Percentiles rank a stretch among this genome's conserved stretches.
Conservation (phyloP, 2,329 filamentous ascomycete species). For the Pestalotiopsis sp. region DNA sequence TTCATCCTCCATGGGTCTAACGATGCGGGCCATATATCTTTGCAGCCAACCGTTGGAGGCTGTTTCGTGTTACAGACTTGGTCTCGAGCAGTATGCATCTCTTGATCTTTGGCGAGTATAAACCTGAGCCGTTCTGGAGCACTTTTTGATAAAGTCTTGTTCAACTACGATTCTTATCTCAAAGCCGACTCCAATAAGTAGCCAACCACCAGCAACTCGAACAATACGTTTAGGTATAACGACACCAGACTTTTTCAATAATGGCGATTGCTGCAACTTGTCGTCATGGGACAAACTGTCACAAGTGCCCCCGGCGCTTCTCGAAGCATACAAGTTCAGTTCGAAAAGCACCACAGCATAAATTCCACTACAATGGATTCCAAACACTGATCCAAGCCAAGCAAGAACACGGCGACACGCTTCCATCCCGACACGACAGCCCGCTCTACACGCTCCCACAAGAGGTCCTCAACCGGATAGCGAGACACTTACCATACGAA, state of each 20-base stretch:
- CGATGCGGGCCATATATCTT: not conserved
- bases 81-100: not conserved
- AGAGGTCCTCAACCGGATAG: slow-evolving; percentile 1
- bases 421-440: not conserved
- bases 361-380: not conserved
- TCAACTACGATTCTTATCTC: too few relatives aligned
- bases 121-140: not conserved
- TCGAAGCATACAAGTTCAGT: not conserved
- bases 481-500: not conserved
- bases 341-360: not conserved
- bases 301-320: not conserved
- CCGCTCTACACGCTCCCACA: not conserved
- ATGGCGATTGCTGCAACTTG: not conserved
- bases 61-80: not conserved
- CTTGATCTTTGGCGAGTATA: not conserved
- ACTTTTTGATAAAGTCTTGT: too few relatives aligned
- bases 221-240: not conserved
- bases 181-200: too few relatives aligned
- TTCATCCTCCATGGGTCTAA: not conserved
- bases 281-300: not conserved
- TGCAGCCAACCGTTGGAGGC: not conserved
- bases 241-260: not conserved
- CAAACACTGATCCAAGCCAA: not conserved
- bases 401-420: not conserved
- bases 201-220: too few relatives aligned